Conservation (phyloP, 345 rosid species). For the Iberis pinnata region DNA sequence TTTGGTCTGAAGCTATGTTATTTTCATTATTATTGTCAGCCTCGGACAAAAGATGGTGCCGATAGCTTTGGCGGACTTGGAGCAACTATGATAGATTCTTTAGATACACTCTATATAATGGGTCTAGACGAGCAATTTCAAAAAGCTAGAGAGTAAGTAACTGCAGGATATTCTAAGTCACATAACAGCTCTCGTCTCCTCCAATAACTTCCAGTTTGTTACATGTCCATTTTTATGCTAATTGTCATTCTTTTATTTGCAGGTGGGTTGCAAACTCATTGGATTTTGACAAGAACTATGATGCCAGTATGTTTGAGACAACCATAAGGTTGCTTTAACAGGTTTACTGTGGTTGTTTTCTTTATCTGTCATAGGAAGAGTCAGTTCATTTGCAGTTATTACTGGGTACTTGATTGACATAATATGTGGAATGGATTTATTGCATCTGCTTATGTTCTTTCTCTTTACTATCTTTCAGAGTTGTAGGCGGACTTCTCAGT, state of each 20-base stretch:
- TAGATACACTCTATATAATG: constrained; percentile 89
- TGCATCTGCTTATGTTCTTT: constrained; percentile 2
- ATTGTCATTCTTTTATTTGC: constrained; percentile 31
- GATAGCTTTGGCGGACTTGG: constrained; percentile 98
- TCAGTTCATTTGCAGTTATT: constrained; percentile 21
- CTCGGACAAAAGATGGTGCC: constrained; percentile 77
- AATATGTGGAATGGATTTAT: background rate
- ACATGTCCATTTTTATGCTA: no score
- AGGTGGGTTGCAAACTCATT: constrained; percentile 94
- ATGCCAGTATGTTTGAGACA: constrained; percentile 96
- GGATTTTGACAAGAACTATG: constrained; percentile 85
- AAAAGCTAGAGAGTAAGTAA: constrained; percentile 89
- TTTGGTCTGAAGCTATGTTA: background rate
- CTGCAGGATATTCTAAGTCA: no score
- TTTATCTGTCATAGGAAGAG: constrained; percentile 23
- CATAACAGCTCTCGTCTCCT: no score
- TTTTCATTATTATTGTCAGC: constrained; percentile 40
- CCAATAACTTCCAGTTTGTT: no score
- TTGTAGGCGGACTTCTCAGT: constrained; percentile 98
- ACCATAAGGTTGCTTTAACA: constrained; percentile 93
- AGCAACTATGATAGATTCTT: constrained; percentile 75
- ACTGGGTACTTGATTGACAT: no score
- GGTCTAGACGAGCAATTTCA: constrained; percentile 80
- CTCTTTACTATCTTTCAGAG: constrained; percentile 48
- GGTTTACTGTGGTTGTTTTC: constrained; percentile 56